Base-by-base conservation (phyloP, 2,329 filamentous ascomycete genomes). In the Venturiaceae sp. region DNA sequence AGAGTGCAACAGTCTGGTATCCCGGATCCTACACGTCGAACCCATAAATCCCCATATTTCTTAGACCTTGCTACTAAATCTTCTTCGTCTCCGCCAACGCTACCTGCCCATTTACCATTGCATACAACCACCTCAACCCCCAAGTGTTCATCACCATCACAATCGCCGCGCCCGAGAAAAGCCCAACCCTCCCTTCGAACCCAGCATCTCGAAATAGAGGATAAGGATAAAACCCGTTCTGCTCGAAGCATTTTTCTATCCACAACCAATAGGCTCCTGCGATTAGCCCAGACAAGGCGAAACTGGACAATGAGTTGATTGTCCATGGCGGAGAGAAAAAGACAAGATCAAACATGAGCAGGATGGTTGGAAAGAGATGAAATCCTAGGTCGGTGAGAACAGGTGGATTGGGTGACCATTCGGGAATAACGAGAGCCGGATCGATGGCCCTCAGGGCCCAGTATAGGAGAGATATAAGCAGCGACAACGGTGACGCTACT, bases 211-310 rank as follows among this genome's bases (percentile, higher is more conserved):
- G 84, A 63, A 96, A 92, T 28, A 96, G 80, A 1, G 92, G 91
- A 70, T 96, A 96, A 0, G 91, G 90, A 65, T 95, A 95, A 64
- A 79, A 85, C 57, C 85, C 83, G 65, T 90, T 90, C 60, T 80
- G 75, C 47, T 76, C 77, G 65, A 82, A 88, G 73, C 87, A 90
- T 26, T 83, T 77, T 71, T 91, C 86, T 26, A 90, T 81, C 87
- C 88, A 92, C 62, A 80, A 80, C 86, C 87, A 92, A 70, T 92
- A 92, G 2, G 73, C 68, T 61, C 87, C 83, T 0, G 85, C 86
- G 46, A 90, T 71, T 1, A 63, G 67, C 13, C 79, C 79, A 62
- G 82, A 84, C 28, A 87, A 66, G 1, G 74, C 72, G 66, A 88
- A 77, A 4, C 84, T 81, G 1, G 79, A 77, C n/a, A 83, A 75